Evolutionary conservation across 2,329 filamentous ascomycete genomes (phyloP), one percentile per base, ranked within the genome.

Genomic region (Ophiosphaerella korrae): DNA sequence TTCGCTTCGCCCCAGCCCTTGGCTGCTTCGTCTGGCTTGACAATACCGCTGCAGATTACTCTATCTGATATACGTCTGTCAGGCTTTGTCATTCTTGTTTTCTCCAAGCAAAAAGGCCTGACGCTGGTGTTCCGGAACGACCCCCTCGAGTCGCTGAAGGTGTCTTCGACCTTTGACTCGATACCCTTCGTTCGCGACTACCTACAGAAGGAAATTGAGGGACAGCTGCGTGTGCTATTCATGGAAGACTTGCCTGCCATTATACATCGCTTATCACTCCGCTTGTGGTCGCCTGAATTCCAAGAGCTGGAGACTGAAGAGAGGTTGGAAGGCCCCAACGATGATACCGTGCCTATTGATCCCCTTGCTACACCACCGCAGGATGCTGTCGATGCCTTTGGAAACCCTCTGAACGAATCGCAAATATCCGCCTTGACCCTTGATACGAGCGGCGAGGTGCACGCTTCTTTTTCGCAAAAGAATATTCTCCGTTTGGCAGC

Each of bases 131-230:
- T 99, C 74, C 88, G 94, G 65, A 97, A 99, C 82, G 94, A 99
- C 72, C 94, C 94, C 4, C 85, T 99, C 55, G 94, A 99, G 73
- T 97, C 93, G 4, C 86, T 99, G 67, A 97, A 97, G 78, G 94
- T 99, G 60, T 97, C 93, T 1, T 97, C 93, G 62, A 99, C 94
- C 38, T 99, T 99, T 75, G 94, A 99, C 78, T 96, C 93, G 11
- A 99, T 99, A 67, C 93, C 94, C 38, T 99, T 99, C 70, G 94
- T 99, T 56, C 88, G 94, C 62, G 92, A 99, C 74, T 97, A 97
- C 73, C 79, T 99, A 49, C 94, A 99, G 71, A 89, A 90, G 72
- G 96, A 93, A 54, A 99, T 99, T 64, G 94, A 99, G 76, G 89
- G 85, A 44, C 94, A 97, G 74, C 77, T 99, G 54, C 87, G 94